Conservation (phyloP, 768 basidiomycete species). For the Pisolithus sp. region DNA sequence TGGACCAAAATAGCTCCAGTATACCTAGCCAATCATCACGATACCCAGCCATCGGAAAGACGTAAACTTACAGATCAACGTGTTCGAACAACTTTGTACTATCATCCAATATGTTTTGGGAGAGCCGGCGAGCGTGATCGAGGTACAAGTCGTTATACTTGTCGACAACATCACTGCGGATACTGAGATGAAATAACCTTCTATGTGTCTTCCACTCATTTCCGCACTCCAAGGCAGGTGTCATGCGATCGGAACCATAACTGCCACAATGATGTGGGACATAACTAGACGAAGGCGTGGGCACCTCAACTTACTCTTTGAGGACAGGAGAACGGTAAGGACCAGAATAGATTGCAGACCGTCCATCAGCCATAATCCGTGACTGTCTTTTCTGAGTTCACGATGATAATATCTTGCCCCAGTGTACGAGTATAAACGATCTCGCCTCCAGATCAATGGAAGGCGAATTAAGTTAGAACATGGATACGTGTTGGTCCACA, state of each 20-base stretch:
- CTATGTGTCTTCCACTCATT: constrained; percentile 14
- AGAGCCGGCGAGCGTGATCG: not conserved
- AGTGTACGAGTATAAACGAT: constrained; percentile 1
- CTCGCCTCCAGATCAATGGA: not conserved
- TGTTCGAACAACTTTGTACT: not conserved
- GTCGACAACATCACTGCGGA: constrained; percentile 2
- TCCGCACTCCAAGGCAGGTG: constrained; percentile 8
- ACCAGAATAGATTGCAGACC: constrained; percentile 2
- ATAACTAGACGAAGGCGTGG: not conserved
- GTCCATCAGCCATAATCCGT: constrained; percentile 1
- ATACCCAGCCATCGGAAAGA: too few relatives aligned
- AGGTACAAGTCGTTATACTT: constrained; percentile 4
- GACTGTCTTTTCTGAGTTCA: constrained; percentile 7
- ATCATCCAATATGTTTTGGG: not conserved
- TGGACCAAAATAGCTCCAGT: not conserved
- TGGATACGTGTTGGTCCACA: not conserved
- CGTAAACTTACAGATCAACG: constrained; percentile 2
- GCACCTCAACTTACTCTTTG: not conserved
- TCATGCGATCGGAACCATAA: constrained; percentile 6
- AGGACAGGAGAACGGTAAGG: not conserved
- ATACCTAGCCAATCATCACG: not conserved
- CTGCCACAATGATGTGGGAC: not conserved
- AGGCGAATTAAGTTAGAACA: not conserved
- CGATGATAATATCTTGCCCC: constrained; percentile 2
- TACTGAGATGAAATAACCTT: constrained; percentile 7